These are phyloP conservation scores for Corylus americana DNA, from an alignment of 306 rosid genomes.

Conservation along the genomic window DNA sequence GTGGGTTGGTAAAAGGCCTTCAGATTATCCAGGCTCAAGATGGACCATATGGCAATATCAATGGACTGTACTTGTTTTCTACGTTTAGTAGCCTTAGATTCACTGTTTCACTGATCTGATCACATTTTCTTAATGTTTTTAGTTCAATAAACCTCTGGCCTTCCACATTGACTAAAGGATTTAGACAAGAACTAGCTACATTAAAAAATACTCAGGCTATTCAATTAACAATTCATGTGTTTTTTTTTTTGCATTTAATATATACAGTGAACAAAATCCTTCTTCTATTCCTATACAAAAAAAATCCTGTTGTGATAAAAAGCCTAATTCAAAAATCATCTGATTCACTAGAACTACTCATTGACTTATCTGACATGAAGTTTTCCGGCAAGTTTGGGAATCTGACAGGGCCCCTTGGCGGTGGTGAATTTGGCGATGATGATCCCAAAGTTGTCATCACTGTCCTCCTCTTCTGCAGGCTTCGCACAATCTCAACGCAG, in stretches of 20 bases:
- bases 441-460: slow-evolving; percentile 32
- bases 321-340: slow-evolving; percentile 30
- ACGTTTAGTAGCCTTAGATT: background rate
- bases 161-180: background rate
- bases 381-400: slow-evolving; percentile 47
- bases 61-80: background rate
- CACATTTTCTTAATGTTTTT: background rate
- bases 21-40: background rate
- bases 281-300: background rate
- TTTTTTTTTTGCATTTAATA: background rate
- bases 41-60: background rate
- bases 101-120: background rate
- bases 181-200: background rate
- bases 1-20: background rate
- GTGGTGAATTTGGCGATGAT: slow-evolving; percentile 26
- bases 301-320: background rate
- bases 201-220: background rate
- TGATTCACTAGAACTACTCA: slow-evolving; percentile 39
- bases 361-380: slow-evolving; percentile 47
- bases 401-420: slow-evolving; percentile 28
- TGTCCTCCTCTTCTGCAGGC: slow-evolving; percentile 58
- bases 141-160: background rate
- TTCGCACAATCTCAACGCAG: slow-evolving; percentile 75
- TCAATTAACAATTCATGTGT: background rate
- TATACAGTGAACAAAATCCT: background rate